phyloP scores from a whole-genome alignment of 2,329 filamentous ascomycete species.

The Xylariomycetidae sp. region DNA sequence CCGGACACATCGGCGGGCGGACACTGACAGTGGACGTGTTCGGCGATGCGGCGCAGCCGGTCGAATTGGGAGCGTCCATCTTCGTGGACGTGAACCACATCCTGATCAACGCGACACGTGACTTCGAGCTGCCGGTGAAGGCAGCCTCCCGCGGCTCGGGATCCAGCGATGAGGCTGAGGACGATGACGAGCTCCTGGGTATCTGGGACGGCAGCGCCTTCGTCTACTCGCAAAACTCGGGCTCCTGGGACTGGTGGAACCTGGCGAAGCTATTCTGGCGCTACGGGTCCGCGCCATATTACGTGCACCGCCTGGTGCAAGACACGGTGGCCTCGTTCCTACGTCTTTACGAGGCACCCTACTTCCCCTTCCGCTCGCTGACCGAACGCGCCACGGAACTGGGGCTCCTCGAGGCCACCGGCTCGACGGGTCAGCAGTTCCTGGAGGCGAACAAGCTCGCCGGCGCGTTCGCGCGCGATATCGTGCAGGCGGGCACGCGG shows the following conservation, averaged over 20 bases:
- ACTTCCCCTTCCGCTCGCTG: conserved; percentile 79
- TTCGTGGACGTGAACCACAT: conserved; percentile 84
- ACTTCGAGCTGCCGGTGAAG: conserved; percentile 62
- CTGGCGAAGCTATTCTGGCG: conserved; percentile 73
- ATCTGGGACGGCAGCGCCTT: conserved; percentile 81
- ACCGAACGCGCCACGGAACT: conserved; percentile 62
- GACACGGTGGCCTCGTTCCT: conserved; percentile 66
- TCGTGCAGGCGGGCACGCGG: conserved; percentile 84
- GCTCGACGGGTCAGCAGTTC: conserved; percentile 67
- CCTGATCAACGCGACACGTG: conserved; percentile 63
- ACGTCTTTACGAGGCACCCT: conserved; percentile 70
- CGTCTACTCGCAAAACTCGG: conserved; percentile 58
- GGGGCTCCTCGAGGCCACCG: conserved; percentile 60
- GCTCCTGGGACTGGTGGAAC: conserved; percentile 69
- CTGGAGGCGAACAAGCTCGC: conserved; percentile 63
- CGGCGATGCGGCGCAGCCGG: conserved; percentile 56
- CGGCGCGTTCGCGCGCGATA: conserved; percentile 63
- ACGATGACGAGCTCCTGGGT: conserved; percentile 55
- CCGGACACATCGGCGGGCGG: conserved; percentile 72
- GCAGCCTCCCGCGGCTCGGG: no score
- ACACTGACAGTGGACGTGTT: conserved; percentile 79
- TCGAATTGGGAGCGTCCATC: conserved; percentile 88
- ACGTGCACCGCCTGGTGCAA: conserved; percentile 67
- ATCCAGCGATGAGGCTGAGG: conserved; percentile 36
- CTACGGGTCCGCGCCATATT: conserved; percentile 75